Conservation (phyloP, 2,329 filamentous ascomycete species). For the Neofusicoccum kwambonambiense region DNA sequence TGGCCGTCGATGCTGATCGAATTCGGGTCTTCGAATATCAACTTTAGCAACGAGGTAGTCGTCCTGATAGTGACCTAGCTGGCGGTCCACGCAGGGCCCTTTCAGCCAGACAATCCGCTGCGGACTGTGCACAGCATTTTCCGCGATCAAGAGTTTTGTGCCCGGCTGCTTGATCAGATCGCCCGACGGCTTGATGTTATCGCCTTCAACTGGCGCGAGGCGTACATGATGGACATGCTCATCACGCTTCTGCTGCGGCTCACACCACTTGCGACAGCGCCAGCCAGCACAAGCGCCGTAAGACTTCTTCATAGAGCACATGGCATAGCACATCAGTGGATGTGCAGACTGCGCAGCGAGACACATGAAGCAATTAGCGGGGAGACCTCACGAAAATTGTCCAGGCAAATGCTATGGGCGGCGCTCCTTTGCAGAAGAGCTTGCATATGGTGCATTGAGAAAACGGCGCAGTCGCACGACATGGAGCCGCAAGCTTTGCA, state of each 20-base stretch:
- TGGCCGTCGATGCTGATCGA: slow-evolving; percentile 53
- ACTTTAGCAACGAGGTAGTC: slow-evolving; percentile 57
- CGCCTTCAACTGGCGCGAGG: slow-evolving; percentile 59
- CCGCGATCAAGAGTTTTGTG: slow-evolving; percentile 51
- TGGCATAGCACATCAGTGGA: slow-evolving; percentile 51
- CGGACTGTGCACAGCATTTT: slow-evolving; percentile 54
- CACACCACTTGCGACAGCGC: slow-evolving; percentile 26
- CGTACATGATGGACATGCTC: slow-evolving; percentile 57
- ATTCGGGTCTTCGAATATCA: slow-evolving; percentile 55
- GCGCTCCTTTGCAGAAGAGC: slow-evolving; percentile 57
- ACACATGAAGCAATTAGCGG: slow-evolving; percentile 40
- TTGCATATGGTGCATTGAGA: slow-evolving; percentile 27
- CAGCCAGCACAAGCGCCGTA: neutral
- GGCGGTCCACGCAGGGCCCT: slow-evolving; percentile 56
- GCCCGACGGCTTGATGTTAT: slow-evolving; percentile 47
- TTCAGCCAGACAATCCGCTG: slow-evolving; percentile 27
- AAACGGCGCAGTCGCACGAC: neutral
- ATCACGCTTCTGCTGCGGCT: slow-evolving; percentile 52
- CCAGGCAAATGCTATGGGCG: slow-evolving; percentile 53
- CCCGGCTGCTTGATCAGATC: slow-evolving; percentile 49
- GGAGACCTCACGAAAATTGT: slow-evolving; percentile 38
- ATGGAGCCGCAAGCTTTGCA: slow-evolving; percentile 19
- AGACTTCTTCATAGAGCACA: slow-evolving; percentile 45
- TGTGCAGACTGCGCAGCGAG: slow-evolving; percentile 46
- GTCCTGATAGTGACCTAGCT: slow-evolving; percentile 53